A percentile compares a stretch with the other conserved stretches of the same genome.
These are phyloP conservation scores for Termitomyces sp. DNA, from an alignment of 768 basidiomycete genomes.

Conservation along the genomic window DNA sequence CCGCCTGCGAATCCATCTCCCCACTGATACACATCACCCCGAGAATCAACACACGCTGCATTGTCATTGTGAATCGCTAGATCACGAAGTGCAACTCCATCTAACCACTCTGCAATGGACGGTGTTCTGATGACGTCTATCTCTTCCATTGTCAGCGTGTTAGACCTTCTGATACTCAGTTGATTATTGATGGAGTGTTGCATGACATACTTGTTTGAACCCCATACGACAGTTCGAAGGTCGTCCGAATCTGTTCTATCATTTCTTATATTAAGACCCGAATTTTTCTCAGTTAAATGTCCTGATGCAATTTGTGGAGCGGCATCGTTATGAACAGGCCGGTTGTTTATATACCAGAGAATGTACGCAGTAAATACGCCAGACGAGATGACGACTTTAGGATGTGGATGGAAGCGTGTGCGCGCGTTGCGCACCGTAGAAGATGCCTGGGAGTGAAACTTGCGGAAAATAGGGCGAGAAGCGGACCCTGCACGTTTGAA, in stretches of 20 bases:
- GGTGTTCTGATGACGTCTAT: constrained; percentile 44
- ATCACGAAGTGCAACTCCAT: constrained; percentile 68
- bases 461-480: constrained; percentile 17
- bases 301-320: constrained; percentile 1
- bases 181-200: neutral
- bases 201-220: constrained; percentile 58
- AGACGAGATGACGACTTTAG: constrained; percentile 19
- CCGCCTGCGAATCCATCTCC: constrained; percentile 55
- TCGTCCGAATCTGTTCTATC: constrained; percentile 20
- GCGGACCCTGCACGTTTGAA: constrained; percentile 21
- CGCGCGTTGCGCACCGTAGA: constrained; percentile 14
- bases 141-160: constrained; percentile 34
- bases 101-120: constrained; percentile 48
- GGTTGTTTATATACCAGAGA: constrained; percentile 32
- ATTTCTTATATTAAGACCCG: constrained; percentile 4
- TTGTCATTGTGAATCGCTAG: constrained; percentile 59
- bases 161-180: constrained; percentile 30
- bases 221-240: constrained; percentile 59
- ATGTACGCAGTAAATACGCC: constrained; percentile 27
- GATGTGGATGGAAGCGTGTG: constrained; percentile 9
- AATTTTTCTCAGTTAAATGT: constrained; percentile 11
- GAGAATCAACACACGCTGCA: constrained; percentile 71
- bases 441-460: constrained; percentile 18
- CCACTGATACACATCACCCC: constrained; percentile 85
- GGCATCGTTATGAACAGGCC: constrained; percentile 26